These are phyloP conservation scores for Boletus subluridellus DNA, from an alignment of 1,284 basidiomycete genomes.

Conservation along the genomic window DNA sequence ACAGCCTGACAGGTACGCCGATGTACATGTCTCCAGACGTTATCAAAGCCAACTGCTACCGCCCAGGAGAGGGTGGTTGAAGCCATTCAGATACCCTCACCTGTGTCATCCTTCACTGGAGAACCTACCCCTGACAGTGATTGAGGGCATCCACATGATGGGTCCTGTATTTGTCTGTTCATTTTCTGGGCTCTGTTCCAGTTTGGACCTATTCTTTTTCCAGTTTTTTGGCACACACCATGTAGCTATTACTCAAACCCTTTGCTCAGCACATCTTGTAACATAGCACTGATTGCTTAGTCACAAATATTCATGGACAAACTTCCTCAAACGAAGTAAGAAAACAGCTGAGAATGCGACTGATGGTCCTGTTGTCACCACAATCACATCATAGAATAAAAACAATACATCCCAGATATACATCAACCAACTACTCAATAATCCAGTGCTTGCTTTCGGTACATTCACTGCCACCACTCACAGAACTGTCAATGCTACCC, in stretches of 20 bases:
- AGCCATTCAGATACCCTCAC: no score
- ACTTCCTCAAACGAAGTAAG: neutral
- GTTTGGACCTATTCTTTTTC: slow-evolving; percentile 1
- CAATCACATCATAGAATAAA: neutral
- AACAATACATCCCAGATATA: neutral
- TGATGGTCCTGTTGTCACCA: neutral
- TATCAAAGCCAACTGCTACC: slow-evolving; percentile 49
- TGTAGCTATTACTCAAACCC: slow-evolving; percentile 21
- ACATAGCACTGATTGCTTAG: slow-evolving; percentile 7
- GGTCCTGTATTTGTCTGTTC: no score
- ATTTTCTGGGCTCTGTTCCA: neutral
- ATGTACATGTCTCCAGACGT: slow-evolving; percentile 99
- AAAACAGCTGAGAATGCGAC: neutral
- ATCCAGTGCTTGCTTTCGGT: slow-evolving; percentile 46
- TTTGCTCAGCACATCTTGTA: slow-evolving; percentile 15
- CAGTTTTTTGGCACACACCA: slow-evolving; percentile 7
- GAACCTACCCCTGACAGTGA: no score
- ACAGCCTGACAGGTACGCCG: slow-evolving; percentile 93
- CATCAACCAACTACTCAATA: slow-evolving; percentile 35
- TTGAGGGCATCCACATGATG: no score
- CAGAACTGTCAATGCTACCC: slow-evolving; percentile 12
- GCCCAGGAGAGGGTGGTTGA: no score
- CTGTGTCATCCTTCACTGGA: no score
- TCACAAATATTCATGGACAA: neutral
- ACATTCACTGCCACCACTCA: slow-evolving; percentile 24